Evolutionary conservation across 2,329 filamentous ascomycete species (phyloP).

Genomic region (Cryphonectria radicalis): DNA sequence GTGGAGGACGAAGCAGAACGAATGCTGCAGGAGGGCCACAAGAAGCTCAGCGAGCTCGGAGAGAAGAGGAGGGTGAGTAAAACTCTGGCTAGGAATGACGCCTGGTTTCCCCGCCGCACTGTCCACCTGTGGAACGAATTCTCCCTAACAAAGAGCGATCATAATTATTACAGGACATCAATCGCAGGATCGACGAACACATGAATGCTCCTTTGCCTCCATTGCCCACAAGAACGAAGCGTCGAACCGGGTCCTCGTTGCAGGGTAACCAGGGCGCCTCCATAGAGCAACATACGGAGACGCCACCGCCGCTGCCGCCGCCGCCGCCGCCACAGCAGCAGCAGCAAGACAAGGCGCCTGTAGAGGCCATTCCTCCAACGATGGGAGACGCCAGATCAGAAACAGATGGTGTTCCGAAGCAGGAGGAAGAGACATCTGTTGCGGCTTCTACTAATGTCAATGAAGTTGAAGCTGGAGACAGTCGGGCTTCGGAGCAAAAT

Average conservation of each 20-base stretch:
- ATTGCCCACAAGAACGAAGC: slow-evolving; percentile 34
- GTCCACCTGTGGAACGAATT: slow-evolving; percentile 27
- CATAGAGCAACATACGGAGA: neutral
- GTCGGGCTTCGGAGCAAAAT: neutral
- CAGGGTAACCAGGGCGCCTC: neutral
- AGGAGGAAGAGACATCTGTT: neutral
- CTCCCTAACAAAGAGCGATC: neutral
- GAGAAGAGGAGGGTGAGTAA: slow-evolving; percentile 39
- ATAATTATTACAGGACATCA: slow-evolving; percentile 42
- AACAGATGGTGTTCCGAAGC: neutral
- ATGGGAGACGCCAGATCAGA: neutral
- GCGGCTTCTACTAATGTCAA: neutral
- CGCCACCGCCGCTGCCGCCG: neutral
- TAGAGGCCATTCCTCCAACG: neutral
- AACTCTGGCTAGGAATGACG: too few species aligned
- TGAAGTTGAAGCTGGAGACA: neutral
- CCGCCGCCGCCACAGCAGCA: neutral
- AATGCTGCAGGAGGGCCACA: slow-evolving; percentile 39
- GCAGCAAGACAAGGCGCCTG: neutral
- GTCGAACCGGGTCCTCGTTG: slow-evolving; percentile 20
- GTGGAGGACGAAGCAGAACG: slow-evolving; percentile 40
- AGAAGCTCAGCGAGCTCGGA: slow-evolving; percentile 41
- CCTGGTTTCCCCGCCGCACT: too few species aligned
- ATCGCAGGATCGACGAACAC: slow-evolving; percentile 48
- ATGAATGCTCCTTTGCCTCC: slow-evolving; percentile 41